Percentiles rank a stretch among this genome's conserved stretches.
phyloP scores from a whole-genome alignment of 495 filamentous ascomycete species.

The Penicillium roqueforti region DNA sequence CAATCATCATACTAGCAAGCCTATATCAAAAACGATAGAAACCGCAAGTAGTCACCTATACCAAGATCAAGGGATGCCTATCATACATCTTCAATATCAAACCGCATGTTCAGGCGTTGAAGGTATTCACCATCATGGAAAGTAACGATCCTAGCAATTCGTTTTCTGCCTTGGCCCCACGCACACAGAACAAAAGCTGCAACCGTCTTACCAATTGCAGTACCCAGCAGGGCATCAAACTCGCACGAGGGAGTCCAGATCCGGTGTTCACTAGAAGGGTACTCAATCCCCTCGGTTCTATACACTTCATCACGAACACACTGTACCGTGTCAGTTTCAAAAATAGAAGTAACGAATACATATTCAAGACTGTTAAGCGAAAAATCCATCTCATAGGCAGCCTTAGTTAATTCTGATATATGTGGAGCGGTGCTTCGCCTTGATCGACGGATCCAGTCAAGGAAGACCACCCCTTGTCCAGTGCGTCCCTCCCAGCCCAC shows the following conservation, averaged over 20 bases:
- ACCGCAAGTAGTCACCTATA: no score
- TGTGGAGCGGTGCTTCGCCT: not conserved
- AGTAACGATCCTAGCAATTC: not conserved
- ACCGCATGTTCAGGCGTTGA: not conserved
- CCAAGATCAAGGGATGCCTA: not conserved
- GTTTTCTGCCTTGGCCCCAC: not conserved
- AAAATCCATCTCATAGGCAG: not conserved
- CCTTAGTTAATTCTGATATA: not conserved
- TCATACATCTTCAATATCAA: not conserved
- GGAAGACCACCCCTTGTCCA: not conserved
- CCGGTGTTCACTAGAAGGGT: not conserved
- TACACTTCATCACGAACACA: not conserved
- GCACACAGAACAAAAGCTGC: not conserved
- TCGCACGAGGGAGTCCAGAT: not conserved
- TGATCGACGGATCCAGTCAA: slow-evolving; percentile 1
- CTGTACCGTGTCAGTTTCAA: not conserved
- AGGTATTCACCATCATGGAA: not conserved
- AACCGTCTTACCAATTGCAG: not conserved
- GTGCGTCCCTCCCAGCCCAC: not conserved
- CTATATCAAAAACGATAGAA: no score
- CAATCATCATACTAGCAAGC: no score
- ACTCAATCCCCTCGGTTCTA: not conserved
- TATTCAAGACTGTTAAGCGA: not conserved
- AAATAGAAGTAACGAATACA: not conserved
- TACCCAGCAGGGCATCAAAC: not conserved